phyloP scores from a whole-genome alignment of 1,139 yeast species.

The Yamadazyma dendronema region DNA sequence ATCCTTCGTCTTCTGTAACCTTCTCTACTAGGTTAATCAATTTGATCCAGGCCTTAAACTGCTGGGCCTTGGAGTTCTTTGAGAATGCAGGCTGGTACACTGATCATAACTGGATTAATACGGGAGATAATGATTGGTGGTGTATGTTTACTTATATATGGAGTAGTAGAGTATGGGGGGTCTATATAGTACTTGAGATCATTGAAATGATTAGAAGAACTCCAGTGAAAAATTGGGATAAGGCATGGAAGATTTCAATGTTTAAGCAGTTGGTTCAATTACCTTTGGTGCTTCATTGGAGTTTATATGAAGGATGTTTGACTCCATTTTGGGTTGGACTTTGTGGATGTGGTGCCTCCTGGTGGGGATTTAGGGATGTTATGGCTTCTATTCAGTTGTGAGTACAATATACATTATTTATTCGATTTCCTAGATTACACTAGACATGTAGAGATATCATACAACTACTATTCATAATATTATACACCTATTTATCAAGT shows the following conservation, averaged over 20 bases:
- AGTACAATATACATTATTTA: neutral
- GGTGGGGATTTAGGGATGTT: slow-evolving; percentile 43
- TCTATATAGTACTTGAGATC: slow-evolving; percentile 47
- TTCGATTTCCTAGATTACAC: too few species aligned
- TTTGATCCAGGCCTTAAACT: slow-evolving; percentile 41
- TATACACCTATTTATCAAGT: too few species aligned
- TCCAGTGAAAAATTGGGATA: slow-evolving; percentile 38
- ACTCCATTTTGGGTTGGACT: slow-evolving; percentile 52
- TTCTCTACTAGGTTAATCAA: slow-evolving; percentile 35
- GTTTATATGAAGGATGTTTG: slow-evolving; percentile 53
- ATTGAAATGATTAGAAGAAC: slow-evolving; percentile 43
- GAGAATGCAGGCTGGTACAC: slow-evolving; percentile 61
- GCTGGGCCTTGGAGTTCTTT: slow-evolving; percentile 46
- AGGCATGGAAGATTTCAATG: slow-evolving; percentile 34
- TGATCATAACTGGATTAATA: slow-evolving; percentile 54
- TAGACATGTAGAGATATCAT: too few species aligned
- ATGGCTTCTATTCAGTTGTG: slow-evolving; percentile 34
- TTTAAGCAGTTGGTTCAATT: slow-evolving; percentile 46
- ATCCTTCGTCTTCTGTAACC: slow-evolving; percentile 17
- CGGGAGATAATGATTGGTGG: slow-evolving; percentile 44
- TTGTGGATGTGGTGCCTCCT: slow-evolving; percentile 48
- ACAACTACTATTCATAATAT: neutral
- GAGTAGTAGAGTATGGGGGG: slow-evolving; percentile 60
- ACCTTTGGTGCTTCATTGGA: slow-evolving; percentile 61
- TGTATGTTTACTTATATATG: slow-evolving; percentile 45